These are phyloP conservation scores for Lotus japonicus DNA, from an alignment of 306 rosid genomes.

Conservation along the genomic window DNA sequence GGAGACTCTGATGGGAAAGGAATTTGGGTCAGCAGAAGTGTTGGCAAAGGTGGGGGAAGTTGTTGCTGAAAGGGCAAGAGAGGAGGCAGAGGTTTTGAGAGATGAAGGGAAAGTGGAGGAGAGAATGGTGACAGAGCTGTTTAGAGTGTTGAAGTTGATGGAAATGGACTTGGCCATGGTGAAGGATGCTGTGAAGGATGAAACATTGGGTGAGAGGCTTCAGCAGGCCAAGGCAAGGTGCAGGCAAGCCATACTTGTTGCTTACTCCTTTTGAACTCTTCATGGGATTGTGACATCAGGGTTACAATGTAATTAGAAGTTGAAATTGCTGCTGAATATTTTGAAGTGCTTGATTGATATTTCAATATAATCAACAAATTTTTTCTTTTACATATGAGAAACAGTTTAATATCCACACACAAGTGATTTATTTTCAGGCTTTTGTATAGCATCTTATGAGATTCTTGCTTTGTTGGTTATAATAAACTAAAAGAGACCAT, in stretches of 20 bases:
- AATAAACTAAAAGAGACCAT: background rate
- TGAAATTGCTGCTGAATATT: background rate
- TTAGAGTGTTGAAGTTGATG: conserved; percentile 73
- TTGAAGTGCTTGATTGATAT: background rate
- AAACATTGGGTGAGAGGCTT: conserved; percentile 67
- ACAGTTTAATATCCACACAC: background rate
- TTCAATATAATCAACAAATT: background rate
- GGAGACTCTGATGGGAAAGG: conserved; percentile 66
- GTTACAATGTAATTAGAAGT: background rate
- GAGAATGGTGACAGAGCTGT: conserved; percentile 76
- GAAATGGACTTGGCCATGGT: conserved; percentile 96
- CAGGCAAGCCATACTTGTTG: conserved; percentile 96
- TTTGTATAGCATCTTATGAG: background rate
- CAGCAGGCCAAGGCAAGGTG: conserved; percentile 83
- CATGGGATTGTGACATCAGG: conserved; percentile 3
- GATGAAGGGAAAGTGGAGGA: conserved; percentile 91
- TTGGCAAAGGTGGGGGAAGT: conserved; percentile 75
- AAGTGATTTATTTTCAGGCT: background rate
- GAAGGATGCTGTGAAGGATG: conserved; percentile 79
- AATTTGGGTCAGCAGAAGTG: conserved; percentile 65
- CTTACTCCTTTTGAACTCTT: conserved; percentile 54
- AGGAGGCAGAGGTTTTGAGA: conserved; percentile 69
- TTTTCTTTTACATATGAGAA: background rate
- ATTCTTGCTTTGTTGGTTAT: background rate
- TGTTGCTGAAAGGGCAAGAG: conserved; percentile 86